A percentile compares a stretch with the other conserved stretches of the same genome.
phyloP scores from a whole-genome alignment of 2,329 filamentous ascomycete genomes.

The Cytospora piceae region DNA sequence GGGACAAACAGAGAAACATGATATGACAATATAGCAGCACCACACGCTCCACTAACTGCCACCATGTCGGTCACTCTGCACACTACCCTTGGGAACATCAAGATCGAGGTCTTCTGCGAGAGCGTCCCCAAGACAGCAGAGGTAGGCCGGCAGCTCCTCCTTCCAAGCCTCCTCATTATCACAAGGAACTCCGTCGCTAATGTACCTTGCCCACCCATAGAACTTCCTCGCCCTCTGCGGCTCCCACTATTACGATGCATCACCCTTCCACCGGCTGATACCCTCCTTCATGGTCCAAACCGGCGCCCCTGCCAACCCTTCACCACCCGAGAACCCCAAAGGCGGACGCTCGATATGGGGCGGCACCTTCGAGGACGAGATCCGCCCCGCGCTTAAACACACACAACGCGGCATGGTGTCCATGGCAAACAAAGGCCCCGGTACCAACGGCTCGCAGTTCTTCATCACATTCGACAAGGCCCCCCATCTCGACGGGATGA shows the following conservation, averaged over 20 bases:
- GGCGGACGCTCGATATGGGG: constrained; percentile 75
- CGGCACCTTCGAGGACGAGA: constrained; percentile 78
- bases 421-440: constrained; percentile 79
- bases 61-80: constrained; percentile 75
- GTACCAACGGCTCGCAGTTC: constrained; percentile 79
- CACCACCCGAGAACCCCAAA: constrained; percentile 63
- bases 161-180: constrained; percentile 3
- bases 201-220: constrained; percentile 44
- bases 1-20: neutral
- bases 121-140: constrained; percentile 91
- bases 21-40: neutral
- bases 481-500: constrained; percentile 80
- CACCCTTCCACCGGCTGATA: constrained; percentile 80
- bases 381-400: constrained; percentile 70
- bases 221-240: constrained; percentile 89
- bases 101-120: constrained; percentile 96
- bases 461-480: constrained; percentile 79
- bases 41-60: constrained; percentile 7
- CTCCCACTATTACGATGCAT: constrained; percentile 74
- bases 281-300: constrained; percentile 81
- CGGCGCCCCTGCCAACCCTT: constrained; percentile 62
- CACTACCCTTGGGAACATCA: constrained; percentile 87
- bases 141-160: constrained; percentile 48
- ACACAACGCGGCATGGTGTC: constrained; percentile 70
- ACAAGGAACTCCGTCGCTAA: constrained; percentile 9